Conservation (phyloP, 2,329 filamentous ascomycete genomes). For the Pseudocercospora pini-densiflorae region DNA sequence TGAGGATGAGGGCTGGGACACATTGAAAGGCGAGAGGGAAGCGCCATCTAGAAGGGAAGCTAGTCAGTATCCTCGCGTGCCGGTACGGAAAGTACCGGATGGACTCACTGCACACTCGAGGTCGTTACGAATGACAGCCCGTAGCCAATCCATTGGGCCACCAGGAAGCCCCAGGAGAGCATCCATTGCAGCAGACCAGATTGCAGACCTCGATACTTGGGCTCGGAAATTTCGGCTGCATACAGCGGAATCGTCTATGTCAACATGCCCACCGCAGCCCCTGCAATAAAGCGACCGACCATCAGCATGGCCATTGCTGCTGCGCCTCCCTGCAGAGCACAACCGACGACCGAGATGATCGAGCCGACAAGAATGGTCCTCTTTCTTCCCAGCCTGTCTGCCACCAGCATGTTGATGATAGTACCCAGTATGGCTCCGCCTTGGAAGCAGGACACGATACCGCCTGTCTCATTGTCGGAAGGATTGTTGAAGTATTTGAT, state of each 20-base stretch:
- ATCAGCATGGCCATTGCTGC: constrained; percentile 38
- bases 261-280: constrained; percentile 37
- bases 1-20: constrained; percentile 53
- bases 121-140: constrained; percentile 23
- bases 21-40: constrained; percentile 61
- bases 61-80: background rate
- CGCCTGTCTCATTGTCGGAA: constrained; percentile 34
- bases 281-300: constrained; percentile 38
- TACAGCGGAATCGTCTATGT: constrained; percentile 40
- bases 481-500: constrained; percentile 38
- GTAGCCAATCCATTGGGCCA: constrained; percentile 47
- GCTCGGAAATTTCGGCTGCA: constrained; percentile 41
- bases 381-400: constrained; percentile 30
- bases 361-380: constrained; percentile 29
- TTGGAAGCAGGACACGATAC: constrained; percentile 45
- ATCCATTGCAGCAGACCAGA: constrained; percentile 42
- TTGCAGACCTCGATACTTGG: constrained; percentile 34
- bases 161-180: constrained; percentile 45
- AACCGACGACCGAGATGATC: constrained; percentile 23
- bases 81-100: too few relatives aligned
- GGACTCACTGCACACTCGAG: constrained; percentile 1
- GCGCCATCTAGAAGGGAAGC: constrained; percentile 48
- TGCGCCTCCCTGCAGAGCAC: constrained; percentile 37
- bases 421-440: constrained; percentile 40
- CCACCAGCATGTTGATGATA: constrained; percentile 27